Evolutionary conservation across 148 eudicot species (phyloP).

Genomic region (Persicaria tinctoria): DNA sequence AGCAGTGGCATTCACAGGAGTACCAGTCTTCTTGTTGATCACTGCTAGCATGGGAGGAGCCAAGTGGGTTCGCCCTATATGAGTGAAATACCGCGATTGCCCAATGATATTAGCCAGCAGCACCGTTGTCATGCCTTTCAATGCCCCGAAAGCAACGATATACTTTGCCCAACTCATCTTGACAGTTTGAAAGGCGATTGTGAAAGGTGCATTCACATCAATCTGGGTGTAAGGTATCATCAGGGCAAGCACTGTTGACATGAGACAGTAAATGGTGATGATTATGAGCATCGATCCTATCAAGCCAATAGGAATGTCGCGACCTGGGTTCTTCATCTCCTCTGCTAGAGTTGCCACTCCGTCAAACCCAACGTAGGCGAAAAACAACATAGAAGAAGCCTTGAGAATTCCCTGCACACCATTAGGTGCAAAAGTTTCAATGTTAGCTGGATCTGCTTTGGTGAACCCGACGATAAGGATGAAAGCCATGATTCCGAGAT

Average conservation of each 20-base stretch:
- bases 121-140: slow-evolving; percentile 76
- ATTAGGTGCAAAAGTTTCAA: slow-evolving; percentile 44
- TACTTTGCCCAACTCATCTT: slow-evolving; percentile 68
- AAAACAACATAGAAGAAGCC: slow-evolving; percentile 60
- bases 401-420: slow-evolving; percentile 51
- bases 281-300: slow-evolving; percentile 61
- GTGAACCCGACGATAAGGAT: slow-evolving; percentile 55
- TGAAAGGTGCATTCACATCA: slow-evolving; percentile 49
- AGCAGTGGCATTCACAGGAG: slow-evolving; percentile 61
- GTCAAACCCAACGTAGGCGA: slow-evolving; percentile 76
- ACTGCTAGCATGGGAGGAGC: slow-evolving; percentile 60
- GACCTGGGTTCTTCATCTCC: slow-evolving; percentile 53
- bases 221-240: slow-evolving; percentile 58
- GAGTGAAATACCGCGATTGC: slow-evolving; percentile 57
- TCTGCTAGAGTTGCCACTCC: slow-evolving; percentile 62
- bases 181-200: slow-evolving; percentile 52
- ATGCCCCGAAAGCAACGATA: slow-evolving; percentile 60
- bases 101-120: slow-evolving; percentile 50
- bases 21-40: slow-evolving; percentile 52
- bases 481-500: slow-evolving; percentile 36
- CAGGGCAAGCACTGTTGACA: slow-evolving; percentile 50
- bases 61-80: slow-evolving; percentile 66
- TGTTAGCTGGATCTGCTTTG: slow-evolving; percentile 32
- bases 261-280: slow-evolving; percentile 53
- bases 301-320: slow-evolving; percentile 64